Evolutionary conservation across 2,329 filamentous ascomycete species (phyloP), one percentile per base, ranked within the genome.

Genomic region (Microascus cirrosus): DNA sequence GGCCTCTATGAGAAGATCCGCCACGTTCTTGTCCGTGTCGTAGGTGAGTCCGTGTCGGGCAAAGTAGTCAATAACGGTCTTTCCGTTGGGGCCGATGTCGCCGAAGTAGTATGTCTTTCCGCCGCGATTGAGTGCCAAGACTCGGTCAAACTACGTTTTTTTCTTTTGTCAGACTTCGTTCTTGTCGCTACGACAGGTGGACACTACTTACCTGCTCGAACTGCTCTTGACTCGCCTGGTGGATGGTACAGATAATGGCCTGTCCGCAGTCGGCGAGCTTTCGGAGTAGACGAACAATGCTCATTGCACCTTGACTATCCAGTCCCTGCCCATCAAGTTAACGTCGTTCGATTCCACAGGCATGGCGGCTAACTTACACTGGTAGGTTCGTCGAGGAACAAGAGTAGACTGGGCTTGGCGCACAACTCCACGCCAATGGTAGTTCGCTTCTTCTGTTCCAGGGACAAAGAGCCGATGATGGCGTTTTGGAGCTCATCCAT

Each of bases 21-120:
- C 76, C 15, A 77, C 63, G 70, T 81, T 77, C 65, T 74, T 71
- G 22, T 63, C 66, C 0, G 83, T 81, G 20, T 50, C 45, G 20
- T 12, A 50, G 22, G 45, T 12, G 11, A 50, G 12, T 22, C 22
- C 45, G 12, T 50, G 20, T 20, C 45, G n/a, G 2, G 11, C 22
- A 20, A 50, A 50, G n/a, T 50, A 50, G 12, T 50, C 20, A 7
- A 50, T 50, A 3, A 50, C 18, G 45, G 45, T 50, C 45, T 24
- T 24, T 2, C 45, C 54, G 58, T 57, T 52, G 24, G 48, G 53
- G 36, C 58, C 58, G 42, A 56, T 60, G n/a, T 58, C 51, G 18
- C 58, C 54, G 48, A 57, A 54, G 54, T 59, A 56, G n/a, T 50
- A 50, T 11, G 22, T 24, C 7, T 24, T 50, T n/a, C 45, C 45